Percentiles rank a stretch among this genome's conserved stretches.
These are phyloP conservation scores for Penicillium sp. DNA, from an alignment of 2,329 filamentous ascomycete species.

Conservation along the genomic window DNA sequence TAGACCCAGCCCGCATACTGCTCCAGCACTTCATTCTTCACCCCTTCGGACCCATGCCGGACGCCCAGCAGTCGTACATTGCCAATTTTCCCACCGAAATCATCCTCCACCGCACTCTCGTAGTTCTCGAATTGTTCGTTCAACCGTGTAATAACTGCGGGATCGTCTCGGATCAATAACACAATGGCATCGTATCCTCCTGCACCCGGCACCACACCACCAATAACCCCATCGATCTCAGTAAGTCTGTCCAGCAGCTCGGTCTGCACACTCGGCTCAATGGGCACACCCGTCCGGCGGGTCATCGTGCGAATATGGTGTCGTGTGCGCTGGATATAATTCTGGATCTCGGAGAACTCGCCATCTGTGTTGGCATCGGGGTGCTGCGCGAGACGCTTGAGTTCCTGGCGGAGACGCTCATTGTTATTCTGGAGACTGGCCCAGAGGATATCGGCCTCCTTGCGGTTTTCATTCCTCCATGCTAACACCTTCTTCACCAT, in stretches of 20 bases:
- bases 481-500: slow-evolving; percentile 92
- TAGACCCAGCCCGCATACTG: slow-evolving; percentile 43
- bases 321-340: slow-evolving; percentile 53
- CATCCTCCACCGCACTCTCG: slow-evolving; percentile 51
- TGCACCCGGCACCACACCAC: slow-evolving; percentile 89
- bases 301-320: slow-evolving; percentile 75
- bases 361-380: slow-evolving; percentile 44
- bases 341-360: slow-evolving; percentile 54
- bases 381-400: slow-evolving; percentile 55
- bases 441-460: slow-evolving; percentile 71
- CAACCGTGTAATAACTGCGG: slow-evolving; percentile 61
- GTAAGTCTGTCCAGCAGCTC: slow-evolving; percentile 74
- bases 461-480: slow-evolving; percentile 69
- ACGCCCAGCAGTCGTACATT: slow-evolving; percentile 47
- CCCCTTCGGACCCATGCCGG: slow-evolving; percentile 47
- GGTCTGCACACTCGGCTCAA: slow-evolving; percentile 86
- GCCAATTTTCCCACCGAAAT: slow-evolving; percentile 47
- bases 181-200: slow-evolving; percentile 91
- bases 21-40: slow-evolving; percentile 41
- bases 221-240: slow-evolving; percentile 73
- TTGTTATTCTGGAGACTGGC: slow-evolving; percentile 71
- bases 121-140: slow-evolving; percentile 65
- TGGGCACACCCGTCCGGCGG: slow-evolving; percentile 69
- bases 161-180: slow-evolving; percentile 73
- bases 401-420: slow-evolving; percentile 64